phyloP scores from a whole-genome alignment of 2,329 filamentous ascomycete species.

The Penicillium sp. region DNA sequence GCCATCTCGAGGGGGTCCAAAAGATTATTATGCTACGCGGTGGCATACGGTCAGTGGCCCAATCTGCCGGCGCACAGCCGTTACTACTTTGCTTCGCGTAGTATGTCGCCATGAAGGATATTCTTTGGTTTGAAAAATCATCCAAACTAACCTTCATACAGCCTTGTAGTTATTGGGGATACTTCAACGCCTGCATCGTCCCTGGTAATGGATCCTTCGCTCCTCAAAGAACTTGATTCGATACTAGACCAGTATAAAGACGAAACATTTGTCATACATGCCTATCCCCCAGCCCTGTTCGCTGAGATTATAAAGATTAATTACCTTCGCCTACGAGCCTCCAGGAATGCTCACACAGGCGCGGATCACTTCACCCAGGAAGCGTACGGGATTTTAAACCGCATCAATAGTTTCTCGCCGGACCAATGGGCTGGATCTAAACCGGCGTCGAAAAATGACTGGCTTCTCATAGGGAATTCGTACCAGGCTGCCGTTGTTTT shows the following conservation, averaged over 20 bases:
- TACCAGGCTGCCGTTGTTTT: slow-evolving; percentile 30
- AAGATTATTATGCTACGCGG: slow-evolving; percentile 31
- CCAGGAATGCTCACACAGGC: not conserved
- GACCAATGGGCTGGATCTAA: slow-evolving; percentile 25
- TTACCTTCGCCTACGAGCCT: slow-evolving; percentile 27
- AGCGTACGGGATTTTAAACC: slow-evolving; percentile 21
- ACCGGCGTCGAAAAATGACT: slow-evolving; percentile 19
- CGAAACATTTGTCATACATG: slow-evolving; percentile 19
- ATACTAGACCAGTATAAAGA: slow-evolving; percentile 20
- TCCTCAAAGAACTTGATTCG: slow-evolving; percentile 24
- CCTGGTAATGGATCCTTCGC: slow-evolving; percentile 22
- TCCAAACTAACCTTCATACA: slow-evolving; percentile 17
- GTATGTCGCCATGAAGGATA: slow-evolving; percentile 22
- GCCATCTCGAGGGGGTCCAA: slow-evolving; percentile 32
- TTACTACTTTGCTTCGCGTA: slow-evolving; percentile 25
- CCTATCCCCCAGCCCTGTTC: slow-evolving; percentile 32
- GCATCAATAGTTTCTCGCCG: slow-evolving; percentile 27
- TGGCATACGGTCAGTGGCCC: slow-evolving; percentile 23
- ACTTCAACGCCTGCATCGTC: slow-evolving; percentile 35
- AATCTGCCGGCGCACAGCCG: slow-evolving; percentile 18
- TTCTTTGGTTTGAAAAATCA: not conserved
- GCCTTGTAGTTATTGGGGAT: slow-evolving; percentile 31
- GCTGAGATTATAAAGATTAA: slow-evolving; percentile 34
- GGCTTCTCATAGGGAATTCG: slow-evolving; percentile 27
- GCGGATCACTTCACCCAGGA: slow-evolving; percentile 14